These are phyloP conservation scores for Trichoderma harzianum DNA, from an alignment of 2,329 filamentous ascomycete genomes.

Conservation along the genomic window DNA sequence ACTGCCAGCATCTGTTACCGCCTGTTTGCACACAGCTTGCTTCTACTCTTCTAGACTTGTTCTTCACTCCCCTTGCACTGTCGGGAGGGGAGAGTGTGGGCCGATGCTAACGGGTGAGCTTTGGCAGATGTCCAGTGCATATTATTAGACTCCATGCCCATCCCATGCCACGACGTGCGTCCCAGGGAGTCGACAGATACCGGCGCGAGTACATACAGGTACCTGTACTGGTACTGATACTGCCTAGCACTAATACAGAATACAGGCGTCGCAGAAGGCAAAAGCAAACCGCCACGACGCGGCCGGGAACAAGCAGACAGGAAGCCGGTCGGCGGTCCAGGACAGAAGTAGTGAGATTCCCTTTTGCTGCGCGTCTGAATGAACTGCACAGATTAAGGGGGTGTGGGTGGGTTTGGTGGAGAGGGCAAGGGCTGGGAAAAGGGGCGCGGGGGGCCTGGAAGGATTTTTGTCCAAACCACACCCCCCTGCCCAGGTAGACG, in stretches of 20 bases:
- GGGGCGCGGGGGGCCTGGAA: background rate
- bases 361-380: background rate
- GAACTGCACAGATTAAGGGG: conserved; percentile 15
- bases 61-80: background rate
- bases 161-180: background rate
- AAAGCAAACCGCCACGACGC: conserved; percentile 11
- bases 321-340: conserved; percentile 4
- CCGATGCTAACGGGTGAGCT: background rate
- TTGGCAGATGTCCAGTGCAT: background rate
- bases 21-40: background rate
- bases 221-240: background rate
- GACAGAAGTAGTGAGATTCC: background rate
- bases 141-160: background rate
- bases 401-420: conserved; percentile 9
- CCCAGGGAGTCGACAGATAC: background rate
- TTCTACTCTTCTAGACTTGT: conserved; percentile 3
- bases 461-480: background rate
- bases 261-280: background rate
- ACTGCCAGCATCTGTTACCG: background rate
- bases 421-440: background rate
- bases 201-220: background rate
- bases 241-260: background rate
- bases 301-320: background rate
- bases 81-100: background rate
- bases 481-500: background rate